Conservation (phyloP, 306 rosid species). For the Coriaria nepalensis region DNA sequence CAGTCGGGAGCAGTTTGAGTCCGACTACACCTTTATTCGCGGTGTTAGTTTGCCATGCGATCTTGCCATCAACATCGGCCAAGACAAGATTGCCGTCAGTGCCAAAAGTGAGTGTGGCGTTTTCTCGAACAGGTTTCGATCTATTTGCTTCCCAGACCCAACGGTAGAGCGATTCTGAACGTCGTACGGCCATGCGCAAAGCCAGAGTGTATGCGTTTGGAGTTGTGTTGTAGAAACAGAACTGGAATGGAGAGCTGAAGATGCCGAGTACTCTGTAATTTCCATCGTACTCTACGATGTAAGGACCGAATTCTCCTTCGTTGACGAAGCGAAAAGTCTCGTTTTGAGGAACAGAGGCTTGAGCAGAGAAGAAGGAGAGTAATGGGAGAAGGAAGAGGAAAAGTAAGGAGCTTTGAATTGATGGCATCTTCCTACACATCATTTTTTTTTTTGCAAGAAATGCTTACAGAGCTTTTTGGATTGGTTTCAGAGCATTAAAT, state of each 20-base stretch:
- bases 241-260: constrained; percentile 15
- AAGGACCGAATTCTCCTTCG: constrained; percentile 20
- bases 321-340: constrained; percentile 17
- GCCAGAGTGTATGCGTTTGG: constrained; percentile 19
- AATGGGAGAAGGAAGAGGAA: constrained; percentile 1
- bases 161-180: constrained; percentile 13
- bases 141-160: constrained; percentile 35
- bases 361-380: constrained; percentile 4
- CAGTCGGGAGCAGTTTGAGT: constrained; percentile 12
- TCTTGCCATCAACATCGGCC: constrained; percentile 10
- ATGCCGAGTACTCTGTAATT: constrained; percentile 18
- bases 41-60: constrained; percentile 30
- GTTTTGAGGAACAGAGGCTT: constrained; percentile 22
- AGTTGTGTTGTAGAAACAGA: constrained; percentile 31
- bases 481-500: no score
- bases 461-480: no score
- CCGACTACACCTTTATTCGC: constrained; percentile 22
- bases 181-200: constrained; percentile 14
- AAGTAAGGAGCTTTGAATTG: neutral
- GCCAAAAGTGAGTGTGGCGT: constrained; percentile 20
- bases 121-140: constrained; percentile 18
- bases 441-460: no score
- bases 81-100: constrained; percentile 21
- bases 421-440: neutral
- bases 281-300: constrained; percentile 10